Evolutionary conservation across 2,329 filamentous ascomycete species (phyloP).

Genomic region (Aspergillus bombycis): DNA sequence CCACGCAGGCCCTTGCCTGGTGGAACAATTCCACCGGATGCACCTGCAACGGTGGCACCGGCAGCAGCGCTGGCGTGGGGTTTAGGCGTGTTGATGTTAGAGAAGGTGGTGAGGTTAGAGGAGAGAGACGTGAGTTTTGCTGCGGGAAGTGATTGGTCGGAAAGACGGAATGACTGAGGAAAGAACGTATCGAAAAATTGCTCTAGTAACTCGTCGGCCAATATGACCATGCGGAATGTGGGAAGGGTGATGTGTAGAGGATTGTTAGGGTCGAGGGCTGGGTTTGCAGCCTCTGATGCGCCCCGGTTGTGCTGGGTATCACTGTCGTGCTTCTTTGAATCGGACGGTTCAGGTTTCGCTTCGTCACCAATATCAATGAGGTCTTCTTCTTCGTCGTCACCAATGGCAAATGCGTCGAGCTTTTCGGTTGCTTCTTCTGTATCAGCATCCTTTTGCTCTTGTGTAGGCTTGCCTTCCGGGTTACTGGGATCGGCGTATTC

Average conservation of each 20-base stretch:
- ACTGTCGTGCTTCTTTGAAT: neutral
- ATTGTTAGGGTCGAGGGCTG: constrained; percentile 87
- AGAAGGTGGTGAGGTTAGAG: constrained; percentile 82
- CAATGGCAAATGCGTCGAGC: constrained; percentile 71
- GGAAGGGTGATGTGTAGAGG: constrained; percentile 94
- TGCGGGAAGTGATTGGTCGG: constrained; percentile 61
- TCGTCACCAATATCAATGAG: constrained; percentile 45
- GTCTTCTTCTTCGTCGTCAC: constrained; percentile 65
- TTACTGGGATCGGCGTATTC: constrained; percentile 96
- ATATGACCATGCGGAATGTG: constrained; percentile 97
- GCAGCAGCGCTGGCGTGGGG: constrained; percentile 42
- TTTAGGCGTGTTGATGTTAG: constrained; percentile 63
- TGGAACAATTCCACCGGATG: constrained; percentile 63
- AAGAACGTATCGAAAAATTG: constrained; percentile 98
- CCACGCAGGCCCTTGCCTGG: constrained; percentile 79
- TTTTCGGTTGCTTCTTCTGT: constrained; percentile 39
- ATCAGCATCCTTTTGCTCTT: constrained; percentile 34
- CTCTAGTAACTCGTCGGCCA: constrained; percentile 92
- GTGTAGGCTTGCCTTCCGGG: constrained; percentile 55
- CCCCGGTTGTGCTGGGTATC: constrained; percentile 54
- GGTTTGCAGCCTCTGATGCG: constrained; percentile 78
- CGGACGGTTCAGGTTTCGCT: constrained; percentile 29
- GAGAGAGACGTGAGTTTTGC: constrained; percentile 54
- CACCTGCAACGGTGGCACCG: constrained; percentile 49
- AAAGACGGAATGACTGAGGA: constrained; percentile 86